Percentiles rank a stretch among this genome's conserved stretches.
phyloP scores from a whole-genome alignment of 1,284 basidiomycete genomes.

The Cutaneotrichosporon sp. region DNA sequence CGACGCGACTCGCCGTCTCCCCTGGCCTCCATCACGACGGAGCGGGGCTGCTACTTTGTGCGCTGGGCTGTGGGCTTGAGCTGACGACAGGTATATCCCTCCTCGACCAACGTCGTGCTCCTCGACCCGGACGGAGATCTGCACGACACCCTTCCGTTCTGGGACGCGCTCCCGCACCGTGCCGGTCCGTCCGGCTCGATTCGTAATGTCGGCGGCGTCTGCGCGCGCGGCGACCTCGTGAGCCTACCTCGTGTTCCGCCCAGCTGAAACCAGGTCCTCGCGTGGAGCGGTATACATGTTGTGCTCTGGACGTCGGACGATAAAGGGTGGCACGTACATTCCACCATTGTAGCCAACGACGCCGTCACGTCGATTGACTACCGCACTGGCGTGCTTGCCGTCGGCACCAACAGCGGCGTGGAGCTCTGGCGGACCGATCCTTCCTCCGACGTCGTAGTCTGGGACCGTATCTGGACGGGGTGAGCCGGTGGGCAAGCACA shows the following conservation, averaged over 20 bases:
- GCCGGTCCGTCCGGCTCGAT: conserved; percentile 22
- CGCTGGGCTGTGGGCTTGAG: background rate
- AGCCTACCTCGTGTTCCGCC: too few relatives aligned
- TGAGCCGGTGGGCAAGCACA: background rate
- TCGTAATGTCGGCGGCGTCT: conserved; percentile 30
- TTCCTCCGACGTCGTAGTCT: conserved; percentile 34
- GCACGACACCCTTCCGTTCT: conserved; percentile 37
- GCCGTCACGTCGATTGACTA: conserved; percentile 31
- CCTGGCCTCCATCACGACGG: conserved; percentile 4
- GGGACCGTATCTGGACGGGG: conserved; percentile 40
- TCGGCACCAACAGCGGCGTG: conserved; percentile 33
- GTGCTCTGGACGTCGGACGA: conserved; percentile 30
- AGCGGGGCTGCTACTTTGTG: conserved; percentile 11
- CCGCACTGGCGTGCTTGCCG: conserved; percentile 23
- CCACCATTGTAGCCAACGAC: conserved; percentile 31
- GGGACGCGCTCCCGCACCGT: conserved; percentile 38
- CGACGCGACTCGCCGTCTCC: conserved; percentile 6
- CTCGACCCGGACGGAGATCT: conserved; percentile 29
- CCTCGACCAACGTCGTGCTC: conserved; percentile 34
- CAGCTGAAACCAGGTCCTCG: conserved; percentile 31
- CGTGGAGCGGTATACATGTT: conserved; percentile 38
- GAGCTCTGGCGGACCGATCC: conserved; percentile 38
- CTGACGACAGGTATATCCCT: conserved; percentile 33
- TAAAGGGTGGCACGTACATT: conserved; percentile 31
- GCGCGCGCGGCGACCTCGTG: conserved; percentile 24